phyloP scores from a whole-genome alignment of 1,139 yeast species.

The Hyphopichia burtonii region DNA sequence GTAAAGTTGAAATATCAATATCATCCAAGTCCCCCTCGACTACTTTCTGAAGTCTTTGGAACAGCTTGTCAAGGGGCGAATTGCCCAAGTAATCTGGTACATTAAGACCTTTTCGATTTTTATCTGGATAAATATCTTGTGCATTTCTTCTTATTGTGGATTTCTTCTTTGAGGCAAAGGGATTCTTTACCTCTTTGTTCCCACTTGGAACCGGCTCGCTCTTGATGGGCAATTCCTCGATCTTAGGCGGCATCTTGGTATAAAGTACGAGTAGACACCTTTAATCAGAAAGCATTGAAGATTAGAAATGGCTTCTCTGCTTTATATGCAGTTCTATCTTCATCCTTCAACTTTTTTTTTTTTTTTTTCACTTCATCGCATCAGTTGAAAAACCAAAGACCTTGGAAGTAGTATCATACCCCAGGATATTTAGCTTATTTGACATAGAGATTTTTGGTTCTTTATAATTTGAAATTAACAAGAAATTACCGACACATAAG shows the following conservation, averaged over 20 bases:
- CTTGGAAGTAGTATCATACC: background rate
- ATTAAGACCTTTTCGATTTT: conserved; percentile 31
- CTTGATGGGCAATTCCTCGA: conserved; percentile 18
- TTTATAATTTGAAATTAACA: too few relatives aligned
- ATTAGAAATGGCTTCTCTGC: background rate
- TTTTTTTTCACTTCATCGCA: conserved; percentile 4
- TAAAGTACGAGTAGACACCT: too few relatives aligned
- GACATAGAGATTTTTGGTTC: too few relatives aligned
- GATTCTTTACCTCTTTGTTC: conserved; percentile 21
- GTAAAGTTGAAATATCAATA: conserved; percentile 17
- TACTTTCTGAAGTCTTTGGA: conserved; percentile 26
- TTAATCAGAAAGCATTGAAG: background rate
- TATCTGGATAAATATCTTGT: conserved; percentile 31
- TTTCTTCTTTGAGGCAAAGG: conserved; percentile 29
- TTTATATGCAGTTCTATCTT: background rate
- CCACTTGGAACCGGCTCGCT: background rate
- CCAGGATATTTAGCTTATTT: background rate
- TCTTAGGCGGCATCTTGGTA: conserved; percentile 31
- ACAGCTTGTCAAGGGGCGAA: conserved; percentile 37
- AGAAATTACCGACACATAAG: too few relatives aligned
- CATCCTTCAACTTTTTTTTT: background rate
- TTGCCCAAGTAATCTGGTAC: conserved; percentile 29
- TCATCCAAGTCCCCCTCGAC: conserved; percentile 27
- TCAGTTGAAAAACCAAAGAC: background rate
- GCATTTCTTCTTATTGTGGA: conserved; percentile 33